Percentiles rank a stretch among this genome's conserved stretches.
These are phyloP conservation scores for Citropsis articulata DNA, from an alignment of 345 rosid genomes.

Conservation along the genomic window DNA sequence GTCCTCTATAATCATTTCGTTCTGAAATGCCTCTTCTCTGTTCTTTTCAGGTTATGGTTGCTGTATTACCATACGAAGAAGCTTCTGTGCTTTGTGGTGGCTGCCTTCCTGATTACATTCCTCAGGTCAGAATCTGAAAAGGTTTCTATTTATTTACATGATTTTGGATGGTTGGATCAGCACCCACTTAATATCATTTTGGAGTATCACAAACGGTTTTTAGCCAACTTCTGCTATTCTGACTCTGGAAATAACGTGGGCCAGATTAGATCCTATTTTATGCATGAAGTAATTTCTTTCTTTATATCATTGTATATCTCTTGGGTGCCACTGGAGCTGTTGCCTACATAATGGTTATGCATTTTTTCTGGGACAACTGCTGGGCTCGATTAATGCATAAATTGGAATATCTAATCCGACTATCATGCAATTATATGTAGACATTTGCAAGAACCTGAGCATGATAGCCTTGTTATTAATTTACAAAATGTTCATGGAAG, in stretches of 20 bases:
- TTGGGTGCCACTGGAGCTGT: background rate
- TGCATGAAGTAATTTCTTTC: background rate
- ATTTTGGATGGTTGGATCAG: background rate
- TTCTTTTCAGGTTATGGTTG: constrained; percentile 49
- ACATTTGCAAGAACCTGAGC: background rate
- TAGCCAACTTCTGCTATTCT: background rate
- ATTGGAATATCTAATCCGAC: background rate
- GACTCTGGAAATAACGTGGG: background rate
- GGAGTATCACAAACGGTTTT: background rate
- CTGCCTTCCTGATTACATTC: constrained; percentile 75
- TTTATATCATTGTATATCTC: background rate
- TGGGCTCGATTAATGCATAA: background rate
- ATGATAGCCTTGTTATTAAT: background rate
- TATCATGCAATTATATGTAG: background rate
- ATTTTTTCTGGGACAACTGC: background rate
- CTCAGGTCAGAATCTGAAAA: constrained; percentile 42
- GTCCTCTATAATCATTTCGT: background rate
- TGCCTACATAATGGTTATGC: background rate
- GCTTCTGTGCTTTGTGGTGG: constrained; percentile 76
- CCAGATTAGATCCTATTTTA: background rate
- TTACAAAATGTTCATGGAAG: background rate
- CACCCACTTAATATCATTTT: background rate
- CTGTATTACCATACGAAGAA: constrained; percentile 58
- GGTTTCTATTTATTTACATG: background rate
- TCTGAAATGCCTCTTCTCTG: background rate